Conservation (phyloP, 202 grass and related monocot species). For the Hordeum pubiflorum region DNA sequence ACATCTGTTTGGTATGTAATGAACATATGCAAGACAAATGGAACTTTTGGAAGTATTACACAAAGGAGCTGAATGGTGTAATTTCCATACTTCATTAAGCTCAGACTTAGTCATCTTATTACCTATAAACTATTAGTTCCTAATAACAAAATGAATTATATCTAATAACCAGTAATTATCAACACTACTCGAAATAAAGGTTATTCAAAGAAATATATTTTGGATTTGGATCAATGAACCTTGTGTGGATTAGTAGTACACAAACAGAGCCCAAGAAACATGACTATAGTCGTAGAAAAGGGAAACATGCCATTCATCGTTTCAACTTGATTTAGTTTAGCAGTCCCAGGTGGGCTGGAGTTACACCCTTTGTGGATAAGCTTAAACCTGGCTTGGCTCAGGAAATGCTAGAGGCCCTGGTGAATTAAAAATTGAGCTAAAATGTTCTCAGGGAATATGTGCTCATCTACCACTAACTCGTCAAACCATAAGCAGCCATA, state of each 20-base stretch:
- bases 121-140: neutral
- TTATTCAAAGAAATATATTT: neutral
- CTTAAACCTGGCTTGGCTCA: neutral
- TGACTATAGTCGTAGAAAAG: neutral
- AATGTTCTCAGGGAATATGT: neutral
- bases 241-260: neutral
- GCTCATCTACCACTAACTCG: neutral
- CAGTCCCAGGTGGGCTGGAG: neutral
- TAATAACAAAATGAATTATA: neutral
- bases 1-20: neutral
- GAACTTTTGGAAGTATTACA: neutral
- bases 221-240: neutral
- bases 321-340: neutral
- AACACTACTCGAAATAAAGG: neutral
- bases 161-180: neutral
- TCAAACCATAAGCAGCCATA: neutral
- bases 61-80: neutral
- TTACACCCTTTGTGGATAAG: neutral
- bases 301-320: neutral
- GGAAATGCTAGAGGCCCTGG: neutral
- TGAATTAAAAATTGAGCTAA: neutral
- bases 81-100: neutral
- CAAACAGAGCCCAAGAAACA: neutral
- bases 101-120: neutral
- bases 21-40: neutral